A percentile compares a stretch with the other conserved stretches of the same genome.
Conservation (phyloP, 2,329 filamentous ascomycete species). For the Hypoxylon sp. region DNA sequence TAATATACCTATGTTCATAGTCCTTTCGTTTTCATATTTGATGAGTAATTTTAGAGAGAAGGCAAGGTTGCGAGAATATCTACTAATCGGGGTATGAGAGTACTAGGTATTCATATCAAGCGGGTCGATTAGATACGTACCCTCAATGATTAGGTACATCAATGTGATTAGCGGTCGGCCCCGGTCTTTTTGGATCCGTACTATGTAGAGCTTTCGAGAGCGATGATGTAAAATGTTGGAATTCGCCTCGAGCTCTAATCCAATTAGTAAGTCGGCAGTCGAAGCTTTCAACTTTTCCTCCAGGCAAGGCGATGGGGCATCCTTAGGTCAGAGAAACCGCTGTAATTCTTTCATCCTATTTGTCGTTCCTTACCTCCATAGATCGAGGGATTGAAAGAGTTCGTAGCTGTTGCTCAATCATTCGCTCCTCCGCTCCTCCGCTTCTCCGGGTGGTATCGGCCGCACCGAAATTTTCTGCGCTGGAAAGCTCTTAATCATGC, state of each 20-base stretch:
- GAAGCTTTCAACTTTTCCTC: conserved; percentile 28
- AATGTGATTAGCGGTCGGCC: neutral
- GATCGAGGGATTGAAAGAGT: neutral
- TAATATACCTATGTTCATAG: too few species aligned
- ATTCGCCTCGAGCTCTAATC: conserved; percentile 39
- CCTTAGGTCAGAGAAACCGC: conserved; percentile 9
- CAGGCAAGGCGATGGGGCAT: conserved; percentile 41
- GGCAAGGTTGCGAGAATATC: neutral
- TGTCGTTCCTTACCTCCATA: conserved; percentile 7
- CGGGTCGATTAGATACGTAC: neutral
- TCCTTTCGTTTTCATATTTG: too few species aligned
- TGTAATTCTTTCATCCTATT: conserved; percentile 26
- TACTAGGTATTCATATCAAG: conserved; percentile 1
- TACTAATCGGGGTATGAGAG: neutral
- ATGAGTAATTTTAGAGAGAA: too few species aligned
- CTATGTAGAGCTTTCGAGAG: conserved; percentile 21
- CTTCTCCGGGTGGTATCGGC: conserved; percentile 9
- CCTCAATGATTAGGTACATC: neutral
- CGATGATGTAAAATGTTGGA: conserved; percentile 44
- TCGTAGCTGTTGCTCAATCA: neutral
- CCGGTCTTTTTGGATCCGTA: neutral
- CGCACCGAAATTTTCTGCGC: conserved; percentile 36
- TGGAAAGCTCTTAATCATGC: conserved; percentile 42
- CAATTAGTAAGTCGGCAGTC: conserved; percentile 40
- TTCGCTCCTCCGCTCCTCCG: conserved; percentile 9